Base-by-base conservation (phyloP, 2,329 filamentous ascomycete genomes). In the Aspergillus eucalypticola region DNA sequence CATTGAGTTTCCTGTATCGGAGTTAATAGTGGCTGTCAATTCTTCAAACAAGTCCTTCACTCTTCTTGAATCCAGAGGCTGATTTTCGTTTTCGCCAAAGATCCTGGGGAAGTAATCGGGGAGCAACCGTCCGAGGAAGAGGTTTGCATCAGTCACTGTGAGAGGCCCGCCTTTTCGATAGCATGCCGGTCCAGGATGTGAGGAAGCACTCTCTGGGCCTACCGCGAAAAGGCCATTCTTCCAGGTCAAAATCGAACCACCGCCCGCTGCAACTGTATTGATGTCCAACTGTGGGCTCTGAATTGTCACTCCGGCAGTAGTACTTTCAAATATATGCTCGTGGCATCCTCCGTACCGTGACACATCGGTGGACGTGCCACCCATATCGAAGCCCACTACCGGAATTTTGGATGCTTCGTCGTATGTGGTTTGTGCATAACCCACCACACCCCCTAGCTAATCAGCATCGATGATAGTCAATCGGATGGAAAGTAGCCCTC, bases 361-460 rank as follows among this genome's bases (percentile, higher is more conserved):
- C 10, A 96, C 72, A 73, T 97, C 93, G 1, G 93, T 96, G 62
- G 88, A 92, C 0, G 93, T 97, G 8, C 92, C 92, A 29, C 91
- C 91, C 93, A 97, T 97, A 70, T 96, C 93, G 71, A 97, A 96
- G 0, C 93, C 93, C 68, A 96, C 95, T 5, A 96, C 90, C 0
- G 92, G 91, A 1, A 86, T 91, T 3, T 10, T 15, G 5, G 46
- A 32, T 19, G 5, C 3, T 2, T 32, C 46, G 66, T 96, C 92
- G 71, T 94, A 96, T 0, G 89, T 93, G 0, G 92, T 96, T 32
- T 92, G 85, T n/a, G 92, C 92, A 73, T 96, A 96, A 2, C 92
- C 92, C 0, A 96, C 92, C 0, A 96, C 92, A 50, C 92, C 92
- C 3, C 46, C 46, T 49, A 27, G 2, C n/a, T n/a, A 10, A 27